Evolutionary conservation across 495 filamentous ascomycete species (phyloP).

Genomic region (Symbiotaphrina buchneri): DNA sequence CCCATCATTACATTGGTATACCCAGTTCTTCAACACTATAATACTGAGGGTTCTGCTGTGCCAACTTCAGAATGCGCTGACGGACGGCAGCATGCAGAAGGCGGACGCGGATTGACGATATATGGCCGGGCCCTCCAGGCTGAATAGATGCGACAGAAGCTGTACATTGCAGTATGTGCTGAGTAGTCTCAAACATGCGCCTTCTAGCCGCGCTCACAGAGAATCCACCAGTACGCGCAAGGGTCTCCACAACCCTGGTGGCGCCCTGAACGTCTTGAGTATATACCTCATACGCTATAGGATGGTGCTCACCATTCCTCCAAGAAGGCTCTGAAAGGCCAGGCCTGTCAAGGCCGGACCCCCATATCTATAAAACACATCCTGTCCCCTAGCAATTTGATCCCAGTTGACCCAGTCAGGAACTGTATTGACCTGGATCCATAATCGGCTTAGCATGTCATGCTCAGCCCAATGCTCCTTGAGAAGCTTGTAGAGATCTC

Average conservation of each 20-base stretch:
- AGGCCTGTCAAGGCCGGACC: slow-evolving; percentile 37
- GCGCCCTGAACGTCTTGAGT: slow-evolving; percentile 16
- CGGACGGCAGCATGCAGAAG: slow-evolving; percentile 54
- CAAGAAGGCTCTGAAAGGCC: slow-evolving; percentile 22
- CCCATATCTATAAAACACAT: slow-evolving; percentile 36
- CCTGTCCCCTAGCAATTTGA: slow-evolving; percentile 48
- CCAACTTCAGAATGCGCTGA: slow-evolving; percentile 36
- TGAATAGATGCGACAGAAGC: slow-evolving; percentile 37
- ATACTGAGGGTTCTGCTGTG: slow-evolving; percentile 29
- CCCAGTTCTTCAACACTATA: slow-evolving; percentile 36
- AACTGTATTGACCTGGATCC: slow-evolving; percentile 43
- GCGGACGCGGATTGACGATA: slow-evolving; percentile 48
- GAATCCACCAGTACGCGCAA: slow-evolving; percentile 63
- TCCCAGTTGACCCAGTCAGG: slow-evolving; percentile 70
- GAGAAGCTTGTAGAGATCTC: slow-evolving; percentile 41
- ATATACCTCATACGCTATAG: not conserved
- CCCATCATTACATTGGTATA: too few species aligned
- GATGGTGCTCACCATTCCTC: slow-evolving; percentile 13
- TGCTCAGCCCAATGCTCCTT: slow-evolving; percentile 30
- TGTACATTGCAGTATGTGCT: slow-evolving; percentile 54
- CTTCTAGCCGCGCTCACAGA: slow-evolving; percentile 40
- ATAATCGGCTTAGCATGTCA: slow-evolving; percentile 32
- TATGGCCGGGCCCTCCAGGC: slow-evolving; percentile 42
- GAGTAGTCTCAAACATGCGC: slow-evolving; percentile 51
- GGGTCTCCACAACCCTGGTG: slow-evolving; percentile 44